Conservation (phyloP, 2,329 filamentous ascomycete species). For the Calycina herbarum region DNA sequence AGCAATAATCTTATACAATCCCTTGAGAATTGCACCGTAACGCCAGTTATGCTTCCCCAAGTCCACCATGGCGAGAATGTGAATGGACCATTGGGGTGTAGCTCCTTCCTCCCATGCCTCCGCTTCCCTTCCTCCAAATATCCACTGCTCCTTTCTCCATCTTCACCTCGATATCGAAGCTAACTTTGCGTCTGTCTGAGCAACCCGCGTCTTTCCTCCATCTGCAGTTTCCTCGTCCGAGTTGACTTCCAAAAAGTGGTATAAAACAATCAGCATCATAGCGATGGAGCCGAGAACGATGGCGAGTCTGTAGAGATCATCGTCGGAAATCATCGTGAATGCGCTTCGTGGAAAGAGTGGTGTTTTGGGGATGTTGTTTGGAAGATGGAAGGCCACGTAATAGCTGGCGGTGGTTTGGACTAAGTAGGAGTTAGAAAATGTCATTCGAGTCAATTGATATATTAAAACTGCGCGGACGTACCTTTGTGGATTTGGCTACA, state of each 20-base stretch:
- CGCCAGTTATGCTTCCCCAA: slow-evolving; percentile 12
- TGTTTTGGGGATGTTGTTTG: neutral
- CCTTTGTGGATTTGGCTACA: neutral
- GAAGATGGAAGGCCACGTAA: slow-evolving; percentile 15
- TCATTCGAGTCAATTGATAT: neutral
- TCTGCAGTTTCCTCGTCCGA: slow-evolving; percentile 53
- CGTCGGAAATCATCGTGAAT: slow-evolving; percentile 87
- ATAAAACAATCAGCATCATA: slow-evolving; percentile 90
- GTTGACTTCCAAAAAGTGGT: slow-evolving; percentile 97
- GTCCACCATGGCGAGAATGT: slow-evolving; percentile 12
- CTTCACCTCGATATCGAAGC: slow-evolving; percentile 23
- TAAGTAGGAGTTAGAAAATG: neutral
- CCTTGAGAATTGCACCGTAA: neutral
- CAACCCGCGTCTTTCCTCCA: slow-evolving; percentile 21
- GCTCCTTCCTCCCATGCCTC: neutral
- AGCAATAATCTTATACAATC: neutral
- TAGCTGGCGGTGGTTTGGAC: neutral
- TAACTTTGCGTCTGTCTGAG: slow-evolving; percentile 25
- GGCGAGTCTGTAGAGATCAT: slow-evolving; percentile 85
- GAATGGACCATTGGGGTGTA: neutral
- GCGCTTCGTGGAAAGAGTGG: slow-evolving; percentile 3
- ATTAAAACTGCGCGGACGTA: neutral
- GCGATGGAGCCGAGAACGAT: slow-evolving; percentile 87
- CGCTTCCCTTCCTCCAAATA: neutral
- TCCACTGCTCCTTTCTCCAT: neutral